Conservation (phyloP, 768 basidiomycete species). For the Postia placenta region DNA sequence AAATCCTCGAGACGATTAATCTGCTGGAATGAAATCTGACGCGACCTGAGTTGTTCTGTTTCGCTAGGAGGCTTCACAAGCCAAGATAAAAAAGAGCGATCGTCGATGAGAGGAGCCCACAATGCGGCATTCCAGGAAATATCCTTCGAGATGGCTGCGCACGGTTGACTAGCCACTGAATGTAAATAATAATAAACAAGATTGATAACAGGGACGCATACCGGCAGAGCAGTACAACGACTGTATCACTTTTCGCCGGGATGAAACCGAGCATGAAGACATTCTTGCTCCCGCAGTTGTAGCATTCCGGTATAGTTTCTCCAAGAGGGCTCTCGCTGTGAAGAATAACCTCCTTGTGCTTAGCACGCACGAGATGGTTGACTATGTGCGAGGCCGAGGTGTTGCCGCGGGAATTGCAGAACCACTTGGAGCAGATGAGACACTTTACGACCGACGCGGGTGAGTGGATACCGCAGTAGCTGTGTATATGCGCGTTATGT, state of each 20-base stretch:
- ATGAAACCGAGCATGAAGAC: slow-evolving; percentile 99
- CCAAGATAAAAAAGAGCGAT: slow-evolving; percentile 99
- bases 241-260: slow-evolving; percentile 97
- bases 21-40: slow-evolving; percentile 95
- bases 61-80: slow-evolving; percentile 96
- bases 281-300: slow-evolving; percentile 98
- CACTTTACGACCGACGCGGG: slow-evolving; percentile 97
- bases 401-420: slow-evolving; percentile 97
- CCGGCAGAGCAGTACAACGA: slow-evolving; percentile 96
- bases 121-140: slow-evolving; percentile 98
- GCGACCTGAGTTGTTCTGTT: slow-evolving; percentile 90
- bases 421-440: slow-evolving; percentile 89
- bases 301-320: slow-evolving; percentile 97
- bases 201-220: slow-evolving; percentile 37
- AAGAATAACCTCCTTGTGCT: slow-evolving; percentile 97
- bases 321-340: slow-evolving; percentile 94
- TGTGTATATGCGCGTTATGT: slow-evolving; percentile 27
- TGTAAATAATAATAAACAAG: not conserved
- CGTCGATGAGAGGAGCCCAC: slow-evolving; percentile 98
- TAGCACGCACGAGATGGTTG: slow-evolving; percentile 97
- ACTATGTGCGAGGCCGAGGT: slow-evolving; percentile 99
- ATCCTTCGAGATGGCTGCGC: slow-evolving; percentile 94
- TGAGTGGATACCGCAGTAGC: slow-evolving; percentile 98
- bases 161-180: slow-evolving; percentile 73
- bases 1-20: slow-evolving; percentile 97